Evolutionary conservation across 345 rosid species (phyloP).

Genomic region (Tarenaya hassleriana): DNA sequence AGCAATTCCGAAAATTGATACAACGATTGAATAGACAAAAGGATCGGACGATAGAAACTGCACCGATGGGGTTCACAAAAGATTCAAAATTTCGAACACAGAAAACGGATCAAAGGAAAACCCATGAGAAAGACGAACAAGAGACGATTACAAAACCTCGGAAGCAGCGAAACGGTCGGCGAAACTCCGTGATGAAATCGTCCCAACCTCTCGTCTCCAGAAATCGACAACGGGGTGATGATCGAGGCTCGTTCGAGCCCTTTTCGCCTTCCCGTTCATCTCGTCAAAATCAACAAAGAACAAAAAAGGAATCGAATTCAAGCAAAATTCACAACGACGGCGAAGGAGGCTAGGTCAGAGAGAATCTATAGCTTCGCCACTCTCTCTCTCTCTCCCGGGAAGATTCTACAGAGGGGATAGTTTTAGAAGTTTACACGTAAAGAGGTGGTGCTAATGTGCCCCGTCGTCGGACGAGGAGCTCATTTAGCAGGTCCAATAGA

Average conservation of each 20-base stretch:
- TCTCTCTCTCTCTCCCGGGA: no score
- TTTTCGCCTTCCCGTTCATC: slow-evolving; percentile 30
- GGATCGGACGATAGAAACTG: background rate
- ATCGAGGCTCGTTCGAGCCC: slow-evolving; percentile 27
- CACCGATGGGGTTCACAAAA: background rate
- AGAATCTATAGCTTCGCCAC: no score
- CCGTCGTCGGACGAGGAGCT: no score
- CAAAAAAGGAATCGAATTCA: no score
- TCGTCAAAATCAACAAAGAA: background rate
- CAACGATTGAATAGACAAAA: no score
- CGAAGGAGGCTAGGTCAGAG: background rate
- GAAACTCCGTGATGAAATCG: slow-evolving; percentile 57
- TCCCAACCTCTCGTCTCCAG: slow-evolving; percentile 71
- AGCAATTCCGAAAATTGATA: no score
- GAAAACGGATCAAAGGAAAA: background rate
- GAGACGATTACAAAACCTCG: slow-evolving; percentile 41
- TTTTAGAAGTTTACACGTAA: no score
- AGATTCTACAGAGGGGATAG: no score
- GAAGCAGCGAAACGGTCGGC: slow-evolving; percentile 66
- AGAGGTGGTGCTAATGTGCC: no score
- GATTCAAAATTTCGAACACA: background rate
- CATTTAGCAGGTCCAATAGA: no score
- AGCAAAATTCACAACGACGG: background rate
- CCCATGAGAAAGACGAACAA: background rate
- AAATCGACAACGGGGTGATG: slow-evolving; percentile 56